Evolutionary conservation across 129 eudicot genomes (phyloP).

Genomic region (Arctium minus): DNA sequence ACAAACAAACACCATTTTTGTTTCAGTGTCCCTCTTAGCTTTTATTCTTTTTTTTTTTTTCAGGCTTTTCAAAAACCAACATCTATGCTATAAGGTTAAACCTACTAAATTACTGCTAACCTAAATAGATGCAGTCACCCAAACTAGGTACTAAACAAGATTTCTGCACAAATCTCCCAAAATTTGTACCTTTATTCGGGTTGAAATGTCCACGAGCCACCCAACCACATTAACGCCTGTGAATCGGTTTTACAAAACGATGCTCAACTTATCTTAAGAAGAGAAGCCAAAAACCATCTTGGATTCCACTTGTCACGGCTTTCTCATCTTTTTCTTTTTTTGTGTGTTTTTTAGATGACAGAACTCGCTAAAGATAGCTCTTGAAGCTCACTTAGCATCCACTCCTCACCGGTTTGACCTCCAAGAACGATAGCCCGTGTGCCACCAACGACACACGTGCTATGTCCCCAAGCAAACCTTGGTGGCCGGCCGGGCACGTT

Average conservation of each 20-base stretch:
- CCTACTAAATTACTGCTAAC: conserved; percentile 7
- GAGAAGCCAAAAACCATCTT: neutral
- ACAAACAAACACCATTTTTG: neutral
- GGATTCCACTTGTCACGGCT: neutral
- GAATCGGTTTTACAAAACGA: neutral
- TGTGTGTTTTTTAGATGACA: conserved; percentile 6
- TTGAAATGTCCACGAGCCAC: neutral
- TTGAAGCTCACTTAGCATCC: conserved; percentile 58
- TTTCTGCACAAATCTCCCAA: conserved; percentile 3
- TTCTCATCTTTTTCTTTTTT: neutral
- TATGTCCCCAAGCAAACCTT: conserved; percentile 54
- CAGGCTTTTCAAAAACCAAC: neutral
- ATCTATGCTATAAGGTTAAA: neutral
- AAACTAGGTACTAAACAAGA: conserved; percentile 10
- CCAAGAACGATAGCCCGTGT: conserved; percentile 54
- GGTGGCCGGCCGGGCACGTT: conserved; percentile 48
- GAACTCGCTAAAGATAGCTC: conserved; percentile 50
- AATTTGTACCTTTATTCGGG: neutral
- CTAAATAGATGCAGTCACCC: conserved; percentile 8
- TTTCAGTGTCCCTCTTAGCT: neutral
- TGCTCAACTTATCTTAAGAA: neutral
- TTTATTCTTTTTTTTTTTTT: neutral
- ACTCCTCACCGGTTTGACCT: conserved; percentile 58
- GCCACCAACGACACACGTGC: conserved; percentile 54
- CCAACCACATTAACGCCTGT: neutral